Evolutionary conservation across 176 grass and related monocot species (phyloP).

Genomic region (Phyllostachys edulis): DNA sequence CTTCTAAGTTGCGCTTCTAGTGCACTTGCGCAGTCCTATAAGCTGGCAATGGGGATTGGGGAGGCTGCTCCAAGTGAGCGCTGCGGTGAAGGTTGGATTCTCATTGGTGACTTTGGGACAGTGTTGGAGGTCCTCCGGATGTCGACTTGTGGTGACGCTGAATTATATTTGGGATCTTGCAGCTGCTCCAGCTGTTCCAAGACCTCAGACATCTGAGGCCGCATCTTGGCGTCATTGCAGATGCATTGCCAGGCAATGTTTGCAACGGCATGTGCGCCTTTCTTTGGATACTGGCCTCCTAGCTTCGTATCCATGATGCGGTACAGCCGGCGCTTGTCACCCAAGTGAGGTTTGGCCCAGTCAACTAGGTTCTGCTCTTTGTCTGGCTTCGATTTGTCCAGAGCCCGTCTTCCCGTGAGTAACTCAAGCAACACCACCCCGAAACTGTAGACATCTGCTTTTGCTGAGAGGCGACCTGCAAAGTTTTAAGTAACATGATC

Average conservation of each 20-base stretch:
- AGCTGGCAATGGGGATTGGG: slow-evolving; percentile 46
- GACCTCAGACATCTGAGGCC: slow-evolving; percentile 63
- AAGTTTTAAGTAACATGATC: slow-evolving; percentile 32
- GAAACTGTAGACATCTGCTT: slow-evolving; percentile 93
- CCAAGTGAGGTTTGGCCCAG: slow-evolving; percentile 68
- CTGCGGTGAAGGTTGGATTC: slow-evolving; percentile 42
- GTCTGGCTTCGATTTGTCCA: slow-evolving; percentile 65
- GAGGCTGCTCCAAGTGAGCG: slow-evolving; percentile 41
- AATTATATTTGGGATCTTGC: slow-evolving; percentile 48
- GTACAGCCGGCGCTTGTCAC: slow-evolving; percentile 69
- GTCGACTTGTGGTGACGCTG: slow-evolving; percentile 26
- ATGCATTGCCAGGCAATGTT: slow-evolving; percentile 66
- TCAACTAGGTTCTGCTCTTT: slow-evolving; percentile 76
- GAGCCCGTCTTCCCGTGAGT: slow-evolving; percentile 60
- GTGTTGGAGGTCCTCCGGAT: slow-evolving; percentile 35
- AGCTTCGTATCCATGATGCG: slow-evolving; percentile 76
- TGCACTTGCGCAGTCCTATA: slow-evolving; percentile 49
- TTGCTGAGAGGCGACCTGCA: slow-evolving; percentile 77
- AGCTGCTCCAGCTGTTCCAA: slow-evolving; percentile 69
- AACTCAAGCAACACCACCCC: slow-evolving; percentile 84
- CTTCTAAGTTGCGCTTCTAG: slow-evolving; percentile 31
- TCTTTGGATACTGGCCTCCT: slow-evolving; percentile 79
- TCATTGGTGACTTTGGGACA: slow-evolving; percentile 50
- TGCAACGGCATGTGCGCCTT: slow-evolving; percentile 52
- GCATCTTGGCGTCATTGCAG: slow-evolving; percentile 56